Evolutionary conservation across 75 land plant genomes (phyloP), one percentile per base, ranked within the genome.

Genomic region (Selaginella moellendorffii): DNA sequence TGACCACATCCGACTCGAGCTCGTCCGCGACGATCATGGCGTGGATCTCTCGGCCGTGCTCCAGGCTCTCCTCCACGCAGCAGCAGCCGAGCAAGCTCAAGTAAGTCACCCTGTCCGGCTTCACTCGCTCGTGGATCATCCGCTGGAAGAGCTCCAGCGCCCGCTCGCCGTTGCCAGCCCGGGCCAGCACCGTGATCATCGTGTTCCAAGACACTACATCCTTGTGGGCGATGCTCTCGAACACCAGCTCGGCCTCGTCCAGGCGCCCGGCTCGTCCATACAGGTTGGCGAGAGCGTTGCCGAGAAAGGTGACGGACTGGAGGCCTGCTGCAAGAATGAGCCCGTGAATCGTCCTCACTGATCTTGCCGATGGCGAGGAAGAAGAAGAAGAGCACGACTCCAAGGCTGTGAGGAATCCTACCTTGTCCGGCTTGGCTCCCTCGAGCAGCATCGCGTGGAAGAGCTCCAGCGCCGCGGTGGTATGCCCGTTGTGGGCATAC

Each of bases 1-100:
- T 72, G 2, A 79, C 71, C 19, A 82, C 52, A 62, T 79, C 85
- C 12, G 31, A 51, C 2, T 69, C 70, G 54, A 69, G 71, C 53
- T 10, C 10, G 18, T 74, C 29, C 19, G 29, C 29, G 1, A 19
- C 1, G 23, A 64, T 30, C 51, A 30, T 46, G 14, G 12, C n/a
- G 31, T 64, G 51, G 22, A 64, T 30, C 8, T 30, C 2, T 46
- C 51, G 29, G 31, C 65, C 65, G 1, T 64, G 30, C 29, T 27
- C n/a, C 20, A 64, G 51, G 17, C 23, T n/a, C n/a, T 46, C 54
- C 24, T 23, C 51, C 24, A 18, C 31, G 8, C 46, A 31, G 23
- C 65, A 64, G 29, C 46, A 31, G 29, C 24, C 31, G 51, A 64
- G 65, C 24, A 30, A 30, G 29, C 65, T 26, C 65, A 64, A 31